Evolutionary conservation across 306 rosid genomes (phyloP).

Genomic region (Pyrus betulifolia): DNA sequence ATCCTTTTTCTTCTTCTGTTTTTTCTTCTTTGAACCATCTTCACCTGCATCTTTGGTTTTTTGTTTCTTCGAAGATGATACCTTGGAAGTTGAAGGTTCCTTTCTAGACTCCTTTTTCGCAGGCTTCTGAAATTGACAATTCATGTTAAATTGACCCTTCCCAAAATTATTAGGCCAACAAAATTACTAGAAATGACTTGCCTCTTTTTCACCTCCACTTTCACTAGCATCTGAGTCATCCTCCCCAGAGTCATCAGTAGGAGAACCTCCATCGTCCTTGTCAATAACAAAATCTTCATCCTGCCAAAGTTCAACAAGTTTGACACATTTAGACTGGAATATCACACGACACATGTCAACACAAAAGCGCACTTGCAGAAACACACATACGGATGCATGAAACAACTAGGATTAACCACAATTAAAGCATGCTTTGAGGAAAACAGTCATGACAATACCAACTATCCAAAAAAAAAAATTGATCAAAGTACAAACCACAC

Average conservation of each 20-base stretch:
- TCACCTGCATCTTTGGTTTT: conserved; percentile 67
- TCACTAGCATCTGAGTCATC: conserved; percentile 81
- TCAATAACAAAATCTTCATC: conserved; percentile 81
- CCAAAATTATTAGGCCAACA: not conserved
- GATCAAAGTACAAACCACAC: not conserved
- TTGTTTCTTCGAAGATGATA: conserved; percentile 69
- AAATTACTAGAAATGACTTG: conserved; percentile 12
- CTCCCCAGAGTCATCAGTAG: conserved; percentile 94
- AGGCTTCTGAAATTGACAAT: conserved; percentile 63
- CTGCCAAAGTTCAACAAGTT: conserved; percentile 35
- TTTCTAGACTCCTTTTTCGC: conserved; percentile 71
- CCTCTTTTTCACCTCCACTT: conserved; percentile 81
- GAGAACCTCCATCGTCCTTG: conserved; percentile 91
- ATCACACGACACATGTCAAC: not conserved
- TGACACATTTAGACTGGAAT: conserved; percentile 4
- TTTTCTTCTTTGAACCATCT: conserved; percentile 80
- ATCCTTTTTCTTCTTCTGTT: conserved; percentile 91
- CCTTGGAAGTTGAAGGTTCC: conserved; percentile 62
- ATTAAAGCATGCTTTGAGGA: not conserved
- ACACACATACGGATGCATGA: not conserved
- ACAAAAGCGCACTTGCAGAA: not conserved
- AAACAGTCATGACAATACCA: not conserved
- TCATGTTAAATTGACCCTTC: conserved; percentile 7
- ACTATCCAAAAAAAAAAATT: not conserved
- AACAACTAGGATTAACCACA: not conserved